These are phyloP conservation scores for Botrytis paeoniae DNA, from an alignment of 2,329 filamentous ascomycete genomes.

Conservation along the genomic window DNA sequence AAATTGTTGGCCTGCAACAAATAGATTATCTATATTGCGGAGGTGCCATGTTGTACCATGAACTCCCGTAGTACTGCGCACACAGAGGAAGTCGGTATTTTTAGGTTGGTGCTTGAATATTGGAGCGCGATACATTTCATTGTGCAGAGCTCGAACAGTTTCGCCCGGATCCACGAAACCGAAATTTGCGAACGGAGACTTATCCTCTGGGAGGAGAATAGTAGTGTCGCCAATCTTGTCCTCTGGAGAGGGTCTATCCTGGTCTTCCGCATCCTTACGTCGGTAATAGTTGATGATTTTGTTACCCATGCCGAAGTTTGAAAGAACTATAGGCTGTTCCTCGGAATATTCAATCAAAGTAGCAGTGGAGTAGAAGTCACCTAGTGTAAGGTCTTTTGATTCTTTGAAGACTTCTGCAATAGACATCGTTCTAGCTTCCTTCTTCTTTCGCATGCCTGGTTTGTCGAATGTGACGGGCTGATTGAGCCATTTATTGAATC, in stretches of 20 bases:
- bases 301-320: constrained; percentile 96
- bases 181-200: constrained; percentile 93
- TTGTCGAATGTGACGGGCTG: constrained; percentile 71
- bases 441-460: constrained; percentile 72
- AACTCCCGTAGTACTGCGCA: constrained; percentile 75
- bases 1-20: constrained; percentile 88
- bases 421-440: constrained; percentile 76
- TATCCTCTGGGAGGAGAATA: constrained; percentile 86
- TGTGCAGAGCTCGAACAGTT: constrained; percentile 86
- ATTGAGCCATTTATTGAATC: constrained; percentile 65
- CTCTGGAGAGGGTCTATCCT: constrained; percentile 41
- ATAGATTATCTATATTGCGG: constrained; percentile 86
- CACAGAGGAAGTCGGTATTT: constrained; percentile 79
- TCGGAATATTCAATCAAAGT: constrained; percentile 95
- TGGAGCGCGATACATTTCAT: constrained; percentile 91
- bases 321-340: constrained; percentile 85
- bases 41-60: constrained; percentile 79
- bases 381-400: constrained; percentile 79
- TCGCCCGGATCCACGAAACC: constrained; percentile 90
- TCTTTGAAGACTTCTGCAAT: constrained; percentile 74
- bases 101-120: constrained; percentile 84
- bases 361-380: constrained; percentile 77
- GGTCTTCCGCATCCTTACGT: constrained; percentile 66
- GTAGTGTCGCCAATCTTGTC: constrained; percentile 84
- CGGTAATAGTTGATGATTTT: constrained; percentile 96